Evolutionary conservation across 352 stramenopile species (phyloP), one percentile per base, ranked within the genome.

Genomic region (Globisporangium perplexum): DNA sequence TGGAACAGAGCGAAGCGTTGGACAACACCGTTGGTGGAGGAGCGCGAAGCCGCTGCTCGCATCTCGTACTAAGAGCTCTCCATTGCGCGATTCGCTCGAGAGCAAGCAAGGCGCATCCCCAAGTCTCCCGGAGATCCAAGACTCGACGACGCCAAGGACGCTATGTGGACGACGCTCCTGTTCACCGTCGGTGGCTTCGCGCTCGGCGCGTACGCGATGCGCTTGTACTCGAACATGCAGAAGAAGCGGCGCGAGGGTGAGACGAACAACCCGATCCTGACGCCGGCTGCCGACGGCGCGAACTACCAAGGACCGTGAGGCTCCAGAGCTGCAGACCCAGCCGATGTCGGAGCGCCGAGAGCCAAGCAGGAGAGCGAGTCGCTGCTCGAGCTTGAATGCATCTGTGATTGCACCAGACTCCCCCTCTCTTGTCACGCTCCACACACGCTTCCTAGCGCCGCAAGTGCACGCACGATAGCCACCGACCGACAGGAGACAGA

Each of bases 111-210:
- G 11, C 4, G 10, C 15, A 4, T 18, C 12, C n/a, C n/a, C 39
- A 23, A 18, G 14, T 26, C 39, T 12, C 7, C n/a, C 7, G 23
- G 39, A 5, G 4, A 18, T 18, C 39, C 6, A 11, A 14, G n/a
- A 5, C 6, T 17, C n/a, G n/a, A n/a, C 3, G n/a, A 17, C 41
- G 10, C 23, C 42, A 51, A 46, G 4, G 18, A 44, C 22, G 18
- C 22, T n/a, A 58, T 58, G 52, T 50, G 43, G 52, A 44, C 36
- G 18, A 15, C 47, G 17, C 20, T 55, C 22, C 28, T 60, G 20
- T 39, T 50, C 30, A 33, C 54, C 17, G 18, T 60, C n/a, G 54
- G 38, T 12, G 54, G 54, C 20, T 60, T 60, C 31, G 24, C 54
- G 7, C 22, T 48, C 38, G 54, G 54, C 23, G 39, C 48, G 20